A percentile compares a stretch with the other conserved stretches of the same genome.
Evolutionary conservation across 129 eudicot genomes (phyloP).

Genomic region (Rutidosis leptorrhynchoides): DNA sequence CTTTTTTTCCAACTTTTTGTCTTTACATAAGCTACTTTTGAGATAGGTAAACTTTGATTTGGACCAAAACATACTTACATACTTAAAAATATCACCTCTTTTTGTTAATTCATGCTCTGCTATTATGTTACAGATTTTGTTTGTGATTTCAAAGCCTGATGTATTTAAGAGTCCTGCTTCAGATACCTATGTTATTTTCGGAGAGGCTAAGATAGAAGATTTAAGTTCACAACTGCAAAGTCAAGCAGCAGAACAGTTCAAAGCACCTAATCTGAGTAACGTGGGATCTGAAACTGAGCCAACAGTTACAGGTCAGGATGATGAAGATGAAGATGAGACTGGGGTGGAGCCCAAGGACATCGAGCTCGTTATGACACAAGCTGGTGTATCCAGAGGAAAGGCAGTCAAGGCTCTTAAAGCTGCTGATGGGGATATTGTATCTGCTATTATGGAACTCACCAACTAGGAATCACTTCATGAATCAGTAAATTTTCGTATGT

Average conservation of each 20-base stretch:
- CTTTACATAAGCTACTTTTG: too few relatives aligned
- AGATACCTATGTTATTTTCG: conserved; percentile 2
- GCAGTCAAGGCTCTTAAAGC: conserved; percentile 6
- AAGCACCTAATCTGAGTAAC: not conserved
- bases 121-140: not conserved
- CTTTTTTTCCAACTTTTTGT: too few relatives aligned
- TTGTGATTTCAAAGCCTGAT: conserved; percentile 6
- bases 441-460: conserved; percentile 9
- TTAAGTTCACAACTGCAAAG: not conserved
- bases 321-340: not conserved
- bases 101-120: too few relatives aligned
- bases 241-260: not conserved
- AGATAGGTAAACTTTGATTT: too few relatives aligned
- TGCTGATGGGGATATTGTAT: conserved; percentile 6
- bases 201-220: conserved; percentile 3
- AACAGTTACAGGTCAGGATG: not conserved
- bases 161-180: conserved; percentile 1
- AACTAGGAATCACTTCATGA: not conserved
- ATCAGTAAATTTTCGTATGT: not conserved
- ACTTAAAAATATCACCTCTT: too few relatives aligned
- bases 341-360: conserved; percentile 7
- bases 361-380: conserved; percentile 5
- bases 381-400: not conserved
- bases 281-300: not conserved
- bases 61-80: too few relatives aligned